Evolutionary conservation across 2,329 filamentous ascomycete genomes (phyloP).

Genomic region (Tolypocladium ophioglossoides): DNA sequence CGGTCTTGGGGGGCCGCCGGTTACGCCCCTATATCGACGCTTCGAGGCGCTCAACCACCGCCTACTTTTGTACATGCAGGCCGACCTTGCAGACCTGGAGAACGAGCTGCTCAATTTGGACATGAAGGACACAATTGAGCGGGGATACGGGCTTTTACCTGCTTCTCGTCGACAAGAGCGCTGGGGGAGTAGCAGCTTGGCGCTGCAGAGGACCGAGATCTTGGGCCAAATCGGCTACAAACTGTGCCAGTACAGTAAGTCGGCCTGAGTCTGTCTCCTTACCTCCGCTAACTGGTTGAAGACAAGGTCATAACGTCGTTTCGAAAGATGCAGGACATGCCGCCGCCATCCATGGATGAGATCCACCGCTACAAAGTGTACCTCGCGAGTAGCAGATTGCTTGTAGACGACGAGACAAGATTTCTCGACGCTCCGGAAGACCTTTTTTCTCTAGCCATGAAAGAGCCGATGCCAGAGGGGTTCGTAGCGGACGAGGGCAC

Average conservation of each 20-base stretch:
- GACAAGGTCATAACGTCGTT: conserved; percentile 52
- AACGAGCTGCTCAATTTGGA: conserved; percentile 66
- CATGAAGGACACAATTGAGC: conserved; percentile 37
- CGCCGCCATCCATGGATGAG: conserved; percentile 38
- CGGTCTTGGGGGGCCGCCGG: conserved; percentile 11
- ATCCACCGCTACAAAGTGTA: conserved; percentile 37
- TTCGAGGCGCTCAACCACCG: conserved; percentile 79
- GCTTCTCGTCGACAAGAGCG: conserved; percentile 50
- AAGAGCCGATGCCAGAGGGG: conserved; percentile 2
- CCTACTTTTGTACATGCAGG: conserved; percentile 71
- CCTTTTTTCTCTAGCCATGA: conserved; percentile 30
- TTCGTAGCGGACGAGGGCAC: conserved; percentile 9
- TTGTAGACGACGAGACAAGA: conserved; percentile 47
- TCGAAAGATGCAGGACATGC: conserved; percentile 37
- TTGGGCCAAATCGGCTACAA: conserved; percentile 55
- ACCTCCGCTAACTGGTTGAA: conserved; percentile 15
- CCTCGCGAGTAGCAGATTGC: conserved; percentile 40
- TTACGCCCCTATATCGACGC: conserved; percentile 64
- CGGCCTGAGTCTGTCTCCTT: not conserved
- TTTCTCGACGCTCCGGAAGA: conserved; percentile 49
- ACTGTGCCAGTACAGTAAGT: conserved; percentile 56
- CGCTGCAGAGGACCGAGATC: conserved; percentile 49
- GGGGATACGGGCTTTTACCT: conserved; percentile 35
- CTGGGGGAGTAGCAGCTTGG: conserved; percentile 42
- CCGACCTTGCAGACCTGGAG: conserved; percentile 73